phyloP scores from a whole-genome alignment of 257 asterid species.

The Solanum sitiens region DNA sequence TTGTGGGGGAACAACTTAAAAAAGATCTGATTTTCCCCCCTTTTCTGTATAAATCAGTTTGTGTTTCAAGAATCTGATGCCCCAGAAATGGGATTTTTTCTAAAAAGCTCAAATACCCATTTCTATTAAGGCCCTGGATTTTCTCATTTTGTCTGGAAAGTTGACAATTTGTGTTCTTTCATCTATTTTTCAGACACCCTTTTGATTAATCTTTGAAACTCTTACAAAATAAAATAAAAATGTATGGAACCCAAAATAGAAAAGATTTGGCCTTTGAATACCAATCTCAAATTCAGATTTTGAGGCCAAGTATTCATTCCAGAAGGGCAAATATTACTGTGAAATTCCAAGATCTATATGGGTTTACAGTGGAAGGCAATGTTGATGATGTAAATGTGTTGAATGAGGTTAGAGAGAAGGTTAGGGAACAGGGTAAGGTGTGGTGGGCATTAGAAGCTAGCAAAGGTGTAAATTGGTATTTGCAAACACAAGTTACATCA shows the following conservation, averaged over 20 bases:
- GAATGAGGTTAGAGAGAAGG: conserved; percentile 97
- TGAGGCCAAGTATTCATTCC: conserved; percentile 90
- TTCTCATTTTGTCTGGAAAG: not conserved
- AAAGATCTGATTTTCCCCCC: not conserved
- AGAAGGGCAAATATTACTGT: conserved; percentile 88
- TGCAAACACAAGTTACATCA: conserved; percentile 38
- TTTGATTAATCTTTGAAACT: not conserved
- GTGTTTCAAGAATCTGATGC: not conserved
- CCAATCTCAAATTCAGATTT: conserved; percentile 50
- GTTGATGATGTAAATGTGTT: conserved; percentile 95
- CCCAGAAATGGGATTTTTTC: not conserved
- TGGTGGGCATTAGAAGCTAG: conserved; percentile 94
- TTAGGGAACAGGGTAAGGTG: conserved; percentile 75
- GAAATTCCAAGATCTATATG: conserved; percentile 92
- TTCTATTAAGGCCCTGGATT: not conserved
- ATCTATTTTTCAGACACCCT: not conserved
- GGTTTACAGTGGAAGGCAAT: conserved; percentile 88
- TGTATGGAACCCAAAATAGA: conserved; percentile 26
- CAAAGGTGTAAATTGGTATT: conserved; percentile 85
- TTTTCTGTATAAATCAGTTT: not conserved
- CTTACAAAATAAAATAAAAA: not conserved
- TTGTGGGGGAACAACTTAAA: not conserved
- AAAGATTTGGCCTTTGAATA: conserved; percentile 62
- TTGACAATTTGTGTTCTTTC: not conserved
- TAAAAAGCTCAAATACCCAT: not conserved